These are phyloP conservation scores for Mitragyna speciosa DNA, from an alignment of 257 asterid species.

Conservation along the genomic window DNA sequence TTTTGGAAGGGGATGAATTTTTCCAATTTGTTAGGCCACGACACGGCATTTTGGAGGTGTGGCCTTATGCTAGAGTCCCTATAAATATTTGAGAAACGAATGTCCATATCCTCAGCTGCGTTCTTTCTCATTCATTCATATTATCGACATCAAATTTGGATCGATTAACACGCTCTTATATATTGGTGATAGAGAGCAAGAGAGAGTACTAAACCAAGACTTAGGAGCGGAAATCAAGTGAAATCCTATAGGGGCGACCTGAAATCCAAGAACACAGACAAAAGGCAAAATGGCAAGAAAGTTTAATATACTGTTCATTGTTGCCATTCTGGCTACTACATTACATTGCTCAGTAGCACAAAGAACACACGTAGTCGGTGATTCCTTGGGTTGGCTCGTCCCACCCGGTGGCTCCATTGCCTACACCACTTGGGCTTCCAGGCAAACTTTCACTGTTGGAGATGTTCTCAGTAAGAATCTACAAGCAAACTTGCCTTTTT, in stretches of 20 bases:
- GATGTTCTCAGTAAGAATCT: conserved; percentile 51
- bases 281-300: conserved; percentile 38
- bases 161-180: too few species aligned
- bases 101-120: background rate
- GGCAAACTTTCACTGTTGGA: conserved; percentile 46
- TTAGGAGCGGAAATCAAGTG: background rate
- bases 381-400: conserved; percentile 57
- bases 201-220: too few species aligned
- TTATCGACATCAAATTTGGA: background rate
- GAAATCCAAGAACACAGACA: conserved; percentile 33
- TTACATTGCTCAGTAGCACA: conserved; percentile 50
- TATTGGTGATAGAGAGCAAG: too few species aligned
- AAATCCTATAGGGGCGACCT: conserved; percentile 7
- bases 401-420: conserved; percentile 55
- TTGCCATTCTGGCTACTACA: conserved; percentile 38
- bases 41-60: conserved; percentile 4
- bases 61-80: background rate
- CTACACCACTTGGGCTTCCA: conserved; percentile 63
- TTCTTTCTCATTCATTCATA: background rate
- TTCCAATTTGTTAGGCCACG: background rate
- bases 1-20: background rate
- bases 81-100: background rate
- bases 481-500: background rate
- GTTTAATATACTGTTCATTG: conserved; percentile 25
- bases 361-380: conserved; percentile 68